Evolutionary conservation across 2,329 filamentous ascomycete species (phyloP).

Genomic region (Zasmidium cellare): DNA sequence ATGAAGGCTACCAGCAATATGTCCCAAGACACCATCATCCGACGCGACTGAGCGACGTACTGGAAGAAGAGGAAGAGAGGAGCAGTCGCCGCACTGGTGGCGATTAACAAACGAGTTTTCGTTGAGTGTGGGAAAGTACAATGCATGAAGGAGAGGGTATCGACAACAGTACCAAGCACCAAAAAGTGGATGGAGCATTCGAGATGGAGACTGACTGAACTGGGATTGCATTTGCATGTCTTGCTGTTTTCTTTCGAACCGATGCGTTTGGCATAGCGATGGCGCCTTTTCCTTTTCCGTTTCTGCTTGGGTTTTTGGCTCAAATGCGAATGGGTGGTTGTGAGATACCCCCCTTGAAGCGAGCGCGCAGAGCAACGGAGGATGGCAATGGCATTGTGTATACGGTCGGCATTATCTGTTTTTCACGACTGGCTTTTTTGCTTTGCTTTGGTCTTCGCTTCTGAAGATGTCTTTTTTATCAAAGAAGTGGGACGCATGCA

Average conservation of each 20-base stretch:
- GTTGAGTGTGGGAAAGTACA: neutral
- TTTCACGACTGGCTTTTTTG: neutral
- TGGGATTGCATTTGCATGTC: neutral
- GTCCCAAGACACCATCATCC: slow-evolving; percentile 73
- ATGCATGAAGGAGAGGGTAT: neutral
- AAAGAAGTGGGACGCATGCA: no score
- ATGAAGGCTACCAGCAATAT: slow-evolving; percentile 58
- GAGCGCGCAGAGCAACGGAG: neutral
- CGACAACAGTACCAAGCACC: neutral
- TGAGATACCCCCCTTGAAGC: neutral
- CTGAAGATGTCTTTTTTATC: no score
- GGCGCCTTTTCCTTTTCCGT: neutral
- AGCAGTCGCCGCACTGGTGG: slow-evolving; percentile 32
- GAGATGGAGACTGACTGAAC: no score
- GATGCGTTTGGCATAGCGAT: neutral
- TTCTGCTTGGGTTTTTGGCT: neutral
- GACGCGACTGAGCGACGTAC: slow-evolving; percentile 82
- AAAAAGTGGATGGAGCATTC: neutral
- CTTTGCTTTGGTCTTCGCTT: no score
- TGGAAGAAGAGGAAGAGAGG: slow-evolving; percentile 73
- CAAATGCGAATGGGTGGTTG: neutral
- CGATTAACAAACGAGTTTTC: neutral
- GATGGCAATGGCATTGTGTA: neutral
- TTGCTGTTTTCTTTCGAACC: neutral
- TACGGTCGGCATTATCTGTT: neutral